Evolutionary conservation across 306 rosid species (phyloP).

Genomic region (Crotalaria pallida): DNA sequence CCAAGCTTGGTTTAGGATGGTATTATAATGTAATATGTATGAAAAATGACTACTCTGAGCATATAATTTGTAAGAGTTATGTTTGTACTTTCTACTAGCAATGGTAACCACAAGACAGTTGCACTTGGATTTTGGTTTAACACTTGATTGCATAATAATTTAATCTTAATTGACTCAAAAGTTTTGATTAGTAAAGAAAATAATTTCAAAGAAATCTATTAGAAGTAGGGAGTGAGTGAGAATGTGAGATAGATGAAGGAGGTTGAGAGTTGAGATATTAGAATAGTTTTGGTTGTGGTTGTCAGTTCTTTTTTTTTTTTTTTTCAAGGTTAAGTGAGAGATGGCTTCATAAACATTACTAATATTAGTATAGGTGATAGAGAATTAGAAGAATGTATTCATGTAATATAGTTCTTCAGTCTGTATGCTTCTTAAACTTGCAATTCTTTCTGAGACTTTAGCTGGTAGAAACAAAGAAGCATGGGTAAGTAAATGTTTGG

Average conservation of each 20-base stretch:
- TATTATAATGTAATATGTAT: conserved; percentile 2
- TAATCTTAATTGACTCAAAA: background rate
- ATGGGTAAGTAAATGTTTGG: background rate
- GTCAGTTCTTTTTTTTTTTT: background rate
- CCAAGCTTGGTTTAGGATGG: background rate
- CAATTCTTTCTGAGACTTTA: background rate
- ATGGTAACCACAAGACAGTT: background rate
- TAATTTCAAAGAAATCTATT: background rate
- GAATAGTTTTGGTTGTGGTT: background rate
- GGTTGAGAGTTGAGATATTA: background rate
- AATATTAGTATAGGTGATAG: background rate
- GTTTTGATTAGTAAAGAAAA: background rate
- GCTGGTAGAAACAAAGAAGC: background rate
- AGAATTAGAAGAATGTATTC: background rate
- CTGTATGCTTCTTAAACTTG: background rate
- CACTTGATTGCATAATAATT: background rate
- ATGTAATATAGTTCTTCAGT: background rate
- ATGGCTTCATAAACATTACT: background rate
- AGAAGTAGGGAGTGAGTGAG: background rate
- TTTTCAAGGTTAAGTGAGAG: background rate
- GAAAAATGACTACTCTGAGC: background rate
- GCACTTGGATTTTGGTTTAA: background rate
- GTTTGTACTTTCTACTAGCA: background rate
- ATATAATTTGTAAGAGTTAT: background rate
- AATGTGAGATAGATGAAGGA: background rate